A percentile compares a stretch with the other conserved stretches of the same genome.
phyloP scores from a whole-genome alignment of 1,284 basidiomycete species.

The Ustilago sp. region DNA sequence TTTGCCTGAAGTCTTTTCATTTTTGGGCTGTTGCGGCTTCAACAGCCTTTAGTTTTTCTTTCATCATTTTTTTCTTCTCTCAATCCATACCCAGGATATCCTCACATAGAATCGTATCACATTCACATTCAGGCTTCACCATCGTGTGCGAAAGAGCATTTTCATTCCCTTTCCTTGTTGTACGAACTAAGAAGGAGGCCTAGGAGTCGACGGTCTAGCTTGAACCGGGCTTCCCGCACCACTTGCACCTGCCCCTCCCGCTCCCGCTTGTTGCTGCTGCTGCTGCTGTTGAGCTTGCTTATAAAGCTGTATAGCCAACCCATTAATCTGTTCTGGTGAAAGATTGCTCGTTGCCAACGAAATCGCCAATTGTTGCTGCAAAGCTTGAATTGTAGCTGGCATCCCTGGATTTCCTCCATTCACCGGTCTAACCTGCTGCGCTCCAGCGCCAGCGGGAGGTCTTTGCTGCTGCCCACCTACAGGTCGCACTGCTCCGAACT shows the following conservation, averaged over 20 bases:
- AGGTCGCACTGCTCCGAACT: conserved; percentile 14
- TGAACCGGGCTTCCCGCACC: conserved; percentile 5
- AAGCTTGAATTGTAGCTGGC: conserved; percentile 59
- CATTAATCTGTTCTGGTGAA: conserved; percentile 61
- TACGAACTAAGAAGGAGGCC: conserved; percentile 4
- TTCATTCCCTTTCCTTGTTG: neutral
- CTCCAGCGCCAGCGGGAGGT: conserved; percentile 8
- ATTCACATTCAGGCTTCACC: neutral
- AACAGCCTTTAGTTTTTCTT: conserved; percentile 37
- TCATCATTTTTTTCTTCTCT: conserved; percentile 2
- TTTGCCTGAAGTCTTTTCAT: neutral
- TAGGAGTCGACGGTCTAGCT: conserved; percentile 11
- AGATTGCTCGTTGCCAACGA: conserved; percentile 55
- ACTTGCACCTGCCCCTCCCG: neutral
- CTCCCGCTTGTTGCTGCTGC: conserved; percentile 13
- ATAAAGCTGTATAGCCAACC: conserved; percentile 59
- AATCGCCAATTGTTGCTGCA: conserved; percentile 62
- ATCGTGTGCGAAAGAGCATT: neutral
- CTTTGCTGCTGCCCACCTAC: neutral
- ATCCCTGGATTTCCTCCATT: conserved; percentile 17
- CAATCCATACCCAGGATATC: neutral
- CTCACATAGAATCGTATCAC: neutral
- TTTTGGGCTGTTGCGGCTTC: conserved; percentile 20
- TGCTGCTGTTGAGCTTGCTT: conserved; percentile 59
- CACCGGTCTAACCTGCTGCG: conserved; percentile 10